These are phyloP conservation scores for Dendryphion nanum DNA, from an alignment of 2,329 filamentous ascomycete genomes.

Conservation along the genomic window DNA sequence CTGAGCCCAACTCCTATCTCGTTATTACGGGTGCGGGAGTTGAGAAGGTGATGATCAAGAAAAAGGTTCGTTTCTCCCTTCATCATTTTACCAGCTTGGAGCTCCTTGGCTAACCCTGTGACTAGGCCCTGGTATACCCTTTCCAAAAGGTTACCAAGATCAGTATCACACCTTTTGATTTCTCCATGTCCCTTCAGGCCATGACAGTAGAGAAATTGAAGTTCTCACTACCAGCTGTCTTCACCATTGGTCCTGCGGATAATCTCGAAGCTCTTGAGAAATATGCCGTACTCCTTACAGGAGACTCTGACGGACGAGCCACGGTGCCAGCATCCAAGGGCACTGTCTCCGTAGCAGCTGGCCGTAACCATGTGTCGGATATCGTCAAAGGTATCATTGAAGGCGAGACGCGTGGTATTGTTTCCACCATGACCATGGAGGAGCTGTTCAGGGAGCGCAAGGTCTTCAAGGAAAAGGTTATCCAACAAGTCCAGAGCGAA, in stretches of 20 bases:
- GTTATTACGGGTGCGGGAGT: slow-evolving; percentile 81
- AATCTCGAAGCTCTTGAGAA: slow-evolving; percentile 70
- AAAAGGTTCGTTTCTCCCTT: slow-evolving; percentile 54
- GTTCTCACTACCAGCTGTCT: slow-evolving; percentile 78
- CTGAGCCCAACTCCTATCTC: slow-evolving; percentile 79
- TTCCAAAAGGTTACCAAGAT: slow-evolving; percentile 43
- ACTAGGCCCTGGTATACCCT: slow-evolving; percentile 35
- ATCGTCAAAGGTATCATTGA: slow-evolving; percentile 91
- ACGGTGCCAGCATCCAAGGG: slow-evolving; percentile 28
- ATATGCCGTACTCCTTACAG: slow-evolving; percentile 77
- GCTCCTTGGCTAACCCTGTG: background rate
- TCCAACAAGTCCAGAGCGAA: slow-evolving; percentile 69
- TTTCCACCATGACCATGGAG: slow-evolving; percentile 89
- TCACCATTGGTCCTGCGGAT: slow-evolving; percentile 80
- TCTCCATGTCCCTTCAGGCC: slow-evolving; percentile 76
- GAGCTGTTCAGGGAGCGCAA: slow-evolving; percentile 80
- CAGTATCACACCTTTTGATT: slow-evolving; percentile 74
- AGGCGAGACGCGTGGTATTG: slow-evolving; percentile 79
- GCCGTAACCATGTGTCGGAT: slow-evolving; percentile 69
- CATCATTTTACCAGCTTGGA: slow-evolving; percentile 44
- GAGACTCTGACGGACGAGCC: slow-evolving; percentile 51
- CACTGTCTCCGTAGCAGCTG: slow-evolving; percentile 44
- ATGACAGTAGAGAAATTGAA: slow-evolving; percentile 90
- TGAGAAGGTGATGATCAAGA: slow-evolving; percentile 71
- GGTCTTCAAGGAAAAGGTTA: slow-evolving; percentile 69